phyloP scores from a whole-genome alignment of 345 rosid species.

The Syzygium oleosum region DNA sequence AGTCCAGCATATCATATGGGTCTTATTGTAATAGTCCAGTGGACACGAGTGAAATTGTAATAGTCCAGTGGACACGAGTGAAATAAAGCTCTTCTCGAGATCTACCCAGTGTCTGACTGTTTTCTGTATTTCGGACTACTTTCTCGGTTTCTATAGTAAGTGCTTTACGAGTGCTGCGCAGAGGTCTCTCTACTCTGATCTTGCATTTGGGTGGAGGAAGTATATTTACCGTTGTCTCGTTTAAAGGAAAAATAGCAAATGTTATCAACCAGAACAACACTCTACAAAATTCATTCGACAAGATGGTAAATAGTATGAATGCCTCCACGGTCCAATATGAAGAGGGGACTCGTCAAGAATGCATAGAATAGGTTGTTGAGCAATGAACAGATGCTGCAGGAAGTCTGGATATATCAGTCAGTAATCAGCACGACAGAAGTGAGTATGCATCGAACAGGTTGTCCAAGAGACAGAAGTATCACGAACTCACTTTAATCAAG shows the following conservation, averaged over 20 bases:
- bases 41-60: background rate
- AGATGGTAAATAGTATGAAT: background rate
- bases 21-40: background rate
- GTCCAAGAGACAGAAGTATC: background rate
- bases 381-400: background rate
- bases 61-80: background rate
- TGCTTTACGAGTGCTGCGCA: background rate
- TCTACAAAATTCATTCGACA: background rate
- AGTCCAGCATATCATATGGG: no score
- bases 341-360: background rate
- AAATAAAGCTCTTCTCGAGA: background rate
- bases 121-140: background rate
- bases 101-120: background rate
- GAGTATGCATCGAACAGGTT: background rate
- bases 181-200: background rate
- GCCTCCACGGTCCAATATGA: background rate
- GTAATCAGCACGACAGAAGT: background rate
- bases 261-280: background rate
- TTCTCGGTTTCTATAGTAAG: background rate
- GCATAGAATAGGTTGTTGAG: background rate
- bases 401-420: background rate
- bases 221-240: background rate
- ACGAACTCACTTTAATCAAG: background rate
- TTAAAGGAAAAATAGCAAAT: background rate
- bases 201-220: background rate